Evolutionary conservation across 148 eudicot genomes (phyloP).

Genomic region (Limonium bicolor): DNA sequence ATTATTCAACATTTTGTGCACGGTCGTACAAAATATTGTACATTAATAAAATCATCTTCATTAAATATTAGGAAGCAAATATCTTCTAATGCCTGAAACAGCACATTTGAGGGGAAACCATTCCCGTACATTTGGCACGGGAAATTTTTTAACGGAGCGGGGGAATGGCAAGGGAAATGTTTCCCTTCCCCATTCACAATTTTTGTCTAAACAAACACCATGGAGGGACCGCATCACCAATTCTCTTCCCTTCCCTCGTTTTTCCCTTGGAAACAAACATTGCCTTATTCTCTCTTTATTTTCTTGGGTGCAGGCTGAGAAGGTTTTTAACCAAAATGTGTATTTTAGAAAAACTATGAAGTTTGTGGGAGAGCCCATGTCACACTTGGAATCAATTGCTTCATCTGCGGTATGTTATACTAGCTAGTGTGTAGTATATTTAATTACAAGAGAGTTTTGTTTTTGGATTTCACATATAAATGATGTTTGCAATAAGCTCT

Average conservation of each 20-base stretch:
- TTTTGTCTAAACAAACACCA: background rate
- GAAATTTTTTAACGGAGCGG: too few relatives aligned
- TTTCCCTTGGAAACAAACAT: background rate
- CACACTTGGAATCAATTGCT: constrained; percentile 82
- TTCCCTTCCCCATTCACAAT: background rate
- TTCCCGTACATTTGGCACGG: too few relatives aligned
- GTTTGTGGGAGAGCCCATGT: constrained; percentile 69
- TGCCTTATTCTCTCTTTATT: too few relatives aligned
- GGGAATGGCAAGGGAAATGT: too few relatives aligned
- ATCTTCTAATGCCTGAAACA: too few relatives aligned
- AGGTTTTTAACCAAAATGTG: constrained; percentile 72
- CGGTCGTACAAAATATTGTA: too few relatives aligned
- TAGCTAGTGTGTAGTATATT: background rate
- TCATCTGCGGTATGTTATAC: constrained; percentile 85
- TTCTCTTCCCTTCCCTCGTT: background rate
- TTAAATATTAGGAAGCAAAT: too few relatives aligned
- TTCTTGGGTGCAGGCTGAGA: constrained; percentile 50
- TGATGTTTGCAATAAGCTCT: background rate
- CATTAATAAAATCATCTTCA: too few relatives aligned
- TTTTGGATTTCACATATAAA: background rate
- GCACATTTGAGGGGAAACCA: too few relatives aligned
- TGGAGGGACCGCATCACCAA: background rate
- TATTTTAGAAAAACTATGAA: constrained; percentile 76
- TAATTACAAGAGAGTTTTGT: too few relatives aligned
- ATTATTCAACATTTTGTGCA: too few relatives aligned